These are phyloP conservation scores for Saccharomyces pastorianus DNA, from an alignment of 1,139 yeast genomes.

Conservation along the genomic window DNA sequence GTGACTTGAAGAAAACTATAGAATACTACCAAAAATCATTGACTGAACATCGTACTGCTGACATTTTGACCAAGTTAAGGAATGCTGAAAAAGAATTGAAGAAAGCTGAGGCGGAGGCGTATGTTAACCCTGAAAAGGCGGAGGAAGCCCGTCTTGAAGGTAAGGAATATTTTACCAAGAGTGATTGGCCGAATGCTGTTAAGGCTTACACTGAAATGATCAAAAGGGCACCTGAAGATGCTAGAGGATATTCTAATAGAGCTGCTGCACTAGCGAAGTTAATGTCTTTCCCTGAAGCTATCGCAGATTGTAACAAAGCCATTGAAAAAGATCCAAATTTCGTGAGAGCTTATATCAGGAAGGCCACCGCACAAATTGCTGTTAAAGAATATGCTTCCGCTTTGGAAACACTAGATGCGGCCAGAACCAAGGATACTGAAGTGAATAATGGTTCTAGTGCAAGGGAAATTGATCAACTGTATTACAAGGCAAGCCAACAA, in stretches of 20 bases:
- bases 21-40: slow-evolving; percentile 80
- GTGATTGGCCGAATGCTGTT: slow-evolving; percentile 96
- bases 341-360: slow-evolving; percentile 91
- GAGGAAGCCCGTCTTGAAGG: slow-evolving; percentile 94
- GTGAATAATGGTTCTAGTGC: slow-evolving; percentile 51
- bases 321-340: slow-evolving; percentile 80
- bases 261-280: slow-evolving; percentile 94
- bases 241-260: slow-evolving; percentile 94
- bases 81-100: slow-evolving; percentile 80
- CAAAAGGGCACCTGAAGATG: slow-evolving; percentile 92
- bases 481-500: slow-evolving; percentile 66
- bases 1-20: slow-evolving; percentile 64
- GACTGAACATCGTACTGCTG: slow-evolving; percentile 97
- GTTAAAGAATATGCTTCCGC: slow-evolving; percentile 81
- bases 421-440: slow-evolving; percentile 66
- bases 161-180: slow-evolving; percentile 78
- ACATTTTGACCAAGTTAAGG: slow-evolving; percentile 80
- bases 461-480: slow-evolving; percentile 75
- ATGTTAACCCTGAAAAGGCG: slow-evolving; percentile 84
- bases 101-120: slow-evolving; percentile 64
- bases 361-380: slow-evolving; percentile 89
- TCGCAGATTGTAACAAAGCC: slow-evolving; percentile 85
- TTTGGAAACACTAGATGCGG: slow-evolving; percentile 71
- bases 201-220: slow-evolving; percentile 92
- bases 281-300: slow-evolving; percentile 95